Evolutionary conservation across 2,329 filamentous ascomycete species (phyloP), one percentile per base, ranked within the genome.

Genomic region (Bertia moriformis): DNA sequence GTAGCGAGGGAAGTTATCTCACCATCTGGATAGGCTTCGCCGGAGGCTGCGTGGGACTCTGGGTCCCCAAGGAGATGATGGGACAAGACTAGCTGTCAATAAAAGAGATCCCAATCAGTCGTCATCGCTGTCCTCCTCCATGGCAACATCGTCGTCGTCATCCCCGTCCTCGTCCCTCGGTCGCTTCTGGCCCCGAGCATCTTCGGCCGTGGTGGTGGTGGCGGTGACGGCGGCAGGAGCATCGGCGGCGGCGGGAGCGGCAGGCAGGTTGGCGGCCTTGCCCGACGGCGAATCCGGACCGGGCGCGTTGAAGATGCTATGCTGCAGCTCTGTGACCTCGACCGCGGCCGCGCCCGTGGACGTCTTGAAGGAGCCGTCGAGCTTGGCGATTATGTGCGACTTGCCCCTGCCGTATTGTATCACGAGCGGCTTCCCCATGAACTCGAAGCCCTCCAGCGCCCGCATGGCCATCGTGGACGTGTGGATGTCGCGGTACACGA

Each of bases 381-480:
- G 76, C 59, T 93, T 94, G 22, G 86, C 77, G 44, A 98, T 76
- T 18, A 83, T 81, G 57, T 94, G 71, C 3, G 88, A 95, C 54
- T 89, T 89, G 42, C 78, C 78, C 58, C 88, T 94, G 41, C 84
- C 87, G 57, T 96, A 98, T 47, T 80, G 69, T 49, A 98, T 87
- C 73, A 95, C 89, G 68, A 98, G 76, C 46, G 86, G 72, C 46
- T 75, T 78, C 14, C 88, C 89, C 46, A 93, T 80, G 46, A 98
- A 87, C 2, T 83, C 74, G 51, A 86, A 83, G 2, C 84, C 86
- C 49, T 96, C 82, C 38, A 95, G 65, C 10, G 84, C 78, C 46
- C 89, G 71, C 85, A 96, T 85, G 2, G 91, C 91, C 55, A 93
- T 86, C 17, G 88, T 94, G 38, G 87, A 85, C n/a, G 85, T 78